Base-by-base conservation (phyloP, 2,329 filamentous ascomycete genomes). In the Colletotrichum navitas region DNA sequence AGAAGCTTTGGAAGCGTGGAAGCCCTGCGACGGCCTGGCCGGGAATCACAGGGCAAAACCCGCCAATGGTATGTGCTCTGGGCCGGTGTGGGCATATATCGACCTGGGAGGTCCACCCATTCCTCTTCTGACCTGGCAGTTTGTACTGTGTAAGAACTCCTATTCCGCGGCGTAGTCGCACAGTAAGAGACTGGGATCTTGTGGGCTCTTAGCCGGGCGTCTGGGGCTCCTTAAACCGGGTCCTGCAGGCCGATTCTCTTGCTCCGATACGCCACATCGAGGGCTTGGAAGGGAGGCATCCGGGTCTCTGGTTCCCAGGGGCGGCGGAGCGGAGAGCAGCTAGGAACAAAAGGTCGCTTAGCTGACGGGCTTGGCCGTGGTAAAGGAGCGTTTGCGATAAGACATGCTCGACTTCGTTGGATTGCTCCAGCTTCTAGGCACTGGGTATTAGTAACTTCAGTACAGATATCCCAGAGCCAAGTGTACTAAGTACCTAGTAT, bases 1-100 rank as follows among this genome's bases (percentile, higher is more conserved):
- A 72, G 70, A 72, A 72, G 62, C 51, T 71, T 58, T 71, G 70
- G 70, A 66, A 62, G 58, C 47, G 59, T 71, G 54, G 43, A 66
- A 59, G 66, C 39, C 66, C 60, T 71, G 66, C 51, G 32, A 32
- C 54, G 63, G 64, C 29, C 52, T 54, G 47, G 41, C 68, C 60
- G 56, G n/a, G 61, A 54, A 47, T 55, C 49, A 45, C 55, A 66
- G 8, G 58, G 61, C 26, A 21, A 61, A 58, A 56, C 51, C 70
- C 61, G 41, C 43, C 56, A 49, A 41, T 62, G 43, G 34, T 54
- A 54, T 41, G 32, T 34, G 45, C 45, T 36, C 65, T 66, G 49
- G 61, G 21, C 5, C 24, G 41, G 63, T 49, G 60, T 66, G 66
- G 56, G 60, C n/a, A n/a, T 36, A 39, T 43, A 43, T 3, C 5